A percentile compares a stretch with the other conserved stretches of the same genome.
These are phyloP conservation scores for Albugo candida DNA, from an alignment of 352 stramenopile species.

Conservation along the genomic window DNA sequence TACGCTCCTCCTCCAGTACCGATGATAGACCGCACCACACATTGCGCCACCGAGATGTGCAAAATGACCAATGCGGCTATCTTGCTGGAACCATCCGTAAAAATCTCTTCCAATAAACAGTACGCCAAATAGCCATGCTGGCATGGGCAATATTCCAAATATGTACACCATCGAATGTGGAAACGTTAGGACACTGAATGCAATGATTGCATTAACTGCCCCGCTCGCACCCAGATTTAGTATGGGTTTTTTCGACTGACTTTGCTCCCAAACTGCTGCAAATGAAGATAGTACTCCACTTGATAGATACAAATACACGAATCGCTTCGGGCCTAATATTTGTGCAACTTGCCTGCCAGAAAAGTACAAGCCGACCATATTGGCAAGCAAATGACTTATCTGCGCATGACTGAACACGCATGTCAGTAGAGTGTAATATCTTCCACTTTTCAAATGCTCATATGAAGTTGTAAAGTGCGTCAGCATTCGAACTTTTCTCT, in stretches of 20 bases:
- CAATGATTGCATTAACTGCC: conserved; percentile 62
- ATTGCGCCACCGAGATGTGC: conserved; percentile 47
- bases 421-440: conserved; percentile 59
- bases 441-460: conserved; percentile 28
- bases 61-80: conserved; percentile 50
- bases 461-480: conserved; percentile 58
- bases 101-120: conserved; percentile 59
- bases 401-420: conserved; percentile 51
- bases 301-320: conserved; percentile 50
- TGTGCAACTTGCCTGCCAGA: conserved; percentile 52
- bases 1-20: conserved; percentile 15
- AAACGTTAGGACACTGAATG: conserved; percentile 45
- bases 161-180: conserved; percentile 52
- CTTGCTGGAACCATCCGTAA: conserved; percentile 30
- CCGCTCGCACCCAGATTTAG: conserved; percentile 52
- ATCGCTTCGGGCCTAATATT: conserved; percentile 36
- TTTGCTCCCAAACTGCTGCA: conserved; percentile 37
- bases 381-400: conserved; percentile 31
- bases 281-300: conserved; percentile 47
- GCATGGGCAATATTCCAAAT: conserved; percentile 55
- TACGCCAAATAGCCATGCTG: conserved; percentile 41
- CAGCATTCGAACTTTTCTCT: conserved; percentile 39
- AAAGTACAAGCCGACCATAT: conserved; percentile 63
- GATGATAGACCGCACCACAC: conserved; percentile 40
- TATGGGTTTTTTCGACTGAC: conserved; percentile 16